Conservation (phyloP, 1,284 basidiomycete species). For the Ganoderma lingzhi region DNA sequence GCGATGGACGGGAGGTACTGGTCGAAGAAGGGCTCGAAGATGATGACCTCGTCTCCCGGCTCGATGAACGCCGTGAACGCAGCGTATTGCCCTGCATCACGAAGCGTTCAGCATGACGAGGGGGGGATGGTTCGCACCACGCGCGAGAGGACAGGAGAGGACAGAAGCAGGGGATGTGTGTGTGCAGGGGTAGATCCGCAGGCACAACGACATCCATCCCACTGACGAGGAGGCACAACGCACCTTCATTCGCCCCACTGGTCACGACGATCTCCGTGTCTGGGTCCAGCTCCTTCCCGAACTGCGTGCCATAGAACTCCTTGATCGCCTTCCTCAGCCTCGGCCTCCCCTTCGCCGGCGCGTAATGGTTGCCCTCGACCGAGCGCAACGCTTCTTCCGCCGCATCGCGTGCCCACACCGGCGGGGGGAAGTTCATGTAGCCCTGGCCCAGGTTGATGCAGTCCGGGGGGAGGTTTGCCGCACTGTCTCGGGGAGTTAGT, state of each 20-base stretch:
- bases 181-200: not conserved
- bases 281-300: conserved; percentile 78
- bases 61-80: conserved; percentile 89
- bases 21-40: conserved; percentile 98
- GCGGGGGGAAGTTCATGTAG: conserved; percentile 92
- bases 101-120: not conserved
- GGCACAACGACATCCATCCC: not conserved
- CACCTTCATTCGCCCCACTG: conserved; percentile 95
- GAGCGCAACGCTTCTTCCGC: conserved; percentile 75
- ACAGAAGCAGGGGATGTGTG: not conserved
- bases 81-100: conserved; percentile 80
- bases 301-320: conserved; percentile 75
- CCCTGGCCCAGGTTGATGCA: conserved; percentile 94
- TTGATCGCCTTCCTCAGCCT: conserved; percentile 87
- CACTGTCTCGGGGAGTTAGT: conserved; percentile 52
- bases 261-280: conserved; percentile 69
- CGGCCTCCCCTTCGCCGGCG: conserved; percentile 86
- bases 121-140: too few species aligned
- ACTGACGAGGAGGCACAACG: conserved; percentile 31
- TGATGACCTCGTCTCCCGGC: conserved; percentile 94
- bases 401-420: conserved; percentile 82
- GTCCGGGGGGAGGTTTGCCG: conserved; percentile 82
- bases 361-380: conserved; percentile 85
- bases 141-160: not conserved
- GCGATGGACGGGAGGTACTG: conserved; percentile 93